These are phyloP conservation scores for Parathielavia appendiculata DNA, from an alignment of 495 filamentous ascomycete species.

Conservation along the genomic window DNA sequence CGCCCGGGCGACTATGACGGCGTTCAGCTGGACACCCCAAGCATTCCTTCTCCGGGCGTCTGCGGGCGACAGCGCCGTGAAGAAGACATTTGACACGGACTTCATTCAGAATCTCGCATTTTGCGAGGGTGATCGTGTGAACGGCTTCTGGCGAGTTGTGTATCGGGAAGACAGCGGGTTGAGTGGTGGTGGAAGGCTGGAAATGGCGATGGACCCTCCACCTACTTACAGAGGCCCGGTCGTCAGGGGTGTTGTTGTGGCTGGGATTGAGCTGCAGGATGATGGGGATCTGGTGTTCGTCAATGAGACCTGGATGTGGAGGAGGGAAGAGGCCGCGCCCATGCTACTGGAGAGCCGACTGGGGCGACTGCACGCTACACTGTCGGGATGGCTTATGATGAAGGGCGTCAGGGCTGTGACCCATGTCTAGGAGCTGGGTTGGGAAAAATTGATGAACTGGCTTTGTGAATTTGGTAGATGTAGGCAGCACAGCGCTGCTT, in stretches of 20 bases:
- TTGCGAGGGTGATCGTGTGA: slow-evolving; percentile 25
- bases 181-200: slow-evolving; percentile 12
- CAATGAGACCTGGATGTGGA: slow-evolving; percentile 37
- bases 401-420: slow-evolving; percentile 29
- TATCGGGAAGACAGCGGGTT: background rate
- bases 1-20: slow-evolving; percentile 28
- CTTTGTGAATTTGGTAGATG: too few species aligned
- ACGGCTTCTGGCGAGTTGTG: slow-evolving; percentile 27
- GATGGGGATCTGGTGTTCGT: slow-evolving; percentile 21
- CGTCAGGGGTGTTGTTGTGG: slow-evolving; percentile 26
- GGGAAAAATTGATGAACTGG: too few species aligned
- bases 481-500: too few species aligned
- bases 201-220: slow-evolving; percentile 29
- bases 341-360: slow-evolving; percentile 26
- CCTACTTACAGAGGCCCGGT: slow-evolving; percentile 26
- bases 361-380: slow-evolving; percentile 27
- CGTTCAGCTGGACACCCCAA: slow-evolving; percentile 34
- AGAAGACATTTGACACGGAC: slow-evolving; percentile 20
- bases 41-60: slow-evolving; percentile 23
- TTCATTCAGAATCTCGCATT: slow-evolving; percentile 26
- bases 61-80: slow-evolving; percentile 5
- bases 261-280: slow-evolving; percentile 19
- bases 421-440: too few species aligned
- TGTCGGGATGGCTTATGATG: slow-evolving; percentile 32
- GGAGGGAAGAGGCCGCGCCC: slow-evolving; percentile 18